These are phyloP conservation scores for Aquanectria penicillioides DNA, from an alignment of 2,329 filamentous ascomycete species.

Conservation along the genomic window DNA sequence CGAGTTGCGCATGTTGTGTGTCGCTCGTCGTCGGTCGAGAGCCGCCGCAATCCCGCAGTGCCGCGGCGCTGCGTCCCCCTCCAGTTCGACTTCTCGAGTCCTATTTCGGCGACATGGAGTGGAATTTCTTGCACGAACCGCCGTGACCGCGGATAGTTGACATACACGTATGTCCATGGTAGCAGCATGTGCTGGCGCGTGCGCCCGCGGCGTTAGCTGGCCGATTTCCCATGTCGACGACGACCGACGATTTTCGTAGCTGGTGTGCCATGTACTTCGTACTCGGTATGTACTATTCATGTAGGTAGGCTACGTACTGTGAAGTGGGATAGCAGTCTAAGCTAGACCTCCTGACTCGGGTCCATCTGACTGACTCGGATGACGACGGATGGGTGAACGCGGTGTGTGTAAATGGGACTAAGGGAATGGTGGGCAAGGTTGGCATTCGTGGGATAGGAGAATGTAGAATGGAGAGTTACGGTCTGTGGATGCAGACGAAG, in stretches of 20 bases:
- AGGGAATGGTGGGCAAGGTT: constrained; percentile 11
- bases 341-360: constrained; percentile 40
- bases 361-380: constrained; percentile 44
- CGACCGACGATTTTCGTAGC: constrained; percentile 6
- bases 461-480: background rate
- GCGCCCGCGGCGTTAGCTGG: constrained; percentile 25
- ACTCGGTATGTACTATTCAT: background rate
- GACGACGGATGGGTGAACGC: constrained; percentile 33
- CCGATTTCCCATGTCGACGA: constrained; percentile 21
- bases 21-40: constrained; percentile 10
- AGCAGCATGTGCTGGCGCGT: constrained; percentile 4
- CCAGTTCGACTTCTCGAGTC: constrained; percentile 21
- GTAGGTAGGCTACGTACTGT: background rate
- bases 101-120: constrained; percentile 24
- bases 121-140: constrained; percentile 20
- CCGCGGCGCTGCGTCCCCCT: background rate
- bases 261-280: constrained; percentile 17
- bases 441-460: constrained; percentile 2
- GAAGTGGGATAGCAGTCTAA: constrained; percentile 6
- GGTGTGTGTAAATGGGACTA: constrained; percentile 30
- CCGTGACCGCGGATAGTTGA: constrained; percentile 13
- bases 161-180: too few species aligned
- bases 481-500: background rate
- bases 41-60: constrained; percentile 10
- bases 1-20: constrained; percentile 5